phyloP scores from a whole-genome alignment of 2,329 filamentous ascomycete genomes.

The Zymoseptoria pseudotritici region DNA sequence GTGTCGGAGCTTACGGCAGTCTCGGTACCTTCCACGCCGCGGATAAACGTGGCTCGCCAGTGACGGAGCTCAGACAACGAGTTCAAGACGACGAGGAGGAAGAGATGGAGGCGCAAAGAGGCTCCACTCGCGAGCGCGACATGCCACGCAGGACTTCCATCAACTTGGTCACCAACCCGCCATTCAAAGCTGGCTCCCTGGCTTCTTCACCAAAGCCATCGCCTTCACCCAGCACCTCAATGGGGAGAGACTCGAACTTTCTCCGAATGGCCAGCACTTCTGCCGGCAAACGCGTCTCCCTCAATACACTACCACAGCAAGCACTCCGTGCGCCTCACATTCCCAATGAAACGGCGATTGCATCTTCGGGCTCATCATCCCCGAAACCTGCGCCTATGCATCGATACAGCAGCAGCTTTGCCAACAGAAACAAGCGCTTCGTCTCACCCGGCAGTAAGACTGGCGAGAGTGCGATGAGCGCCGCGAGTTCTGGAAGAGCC shows the following conservation, averaged over 20 bases:
- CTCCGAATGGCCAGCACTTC: constrained; percentile 13
- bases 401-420: constrained; percentile 90
- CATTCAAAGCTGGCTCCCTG: constrained; percentile 93
- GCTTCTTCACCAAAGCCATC: constrained; percentile 40
- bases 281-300: constrained; percentile 54
- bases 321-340: constrained; percentile 61
- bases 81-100: constrained; percentile 17
- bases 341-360: constrained; percentile 52
- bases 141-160: constrained; percentile 24
- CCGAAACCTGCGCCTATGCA: constrained; percentile 71
- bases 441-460: constrained; percentile 63
- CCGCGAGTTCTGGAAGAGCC: constrained; percentile 71
- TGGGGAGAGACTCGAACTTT: constrained; percentile 11
- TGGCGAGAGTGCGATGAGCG: constrained; percentile 68
- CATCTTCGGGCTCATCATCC: constrained; percentile 64
- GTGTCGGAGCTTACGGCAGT: constrained; percentile 27
- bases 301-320: constrained; percentile 68
- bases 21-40: constrained; percentile 27
- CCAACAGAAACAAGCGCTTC: constrained; percentile 68
- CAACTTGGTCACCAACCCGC: constrained; percentile 84
- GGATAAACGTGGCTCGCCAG: constrained; percentile 24
- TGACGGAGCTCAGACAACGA: constrained; percentile 24
- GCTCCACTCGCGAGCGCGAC: constrained; percentile 4
- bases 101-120: constrained; percentile 3
- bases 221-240: constrained; percentile 46